Percentiles rank a stretch among this genome's conserved stretches.
Evolutionary conservation across 2,329 filamentous ascomycete species (phyloP).

Genomic region (Fusarium anguioides): DNA sequence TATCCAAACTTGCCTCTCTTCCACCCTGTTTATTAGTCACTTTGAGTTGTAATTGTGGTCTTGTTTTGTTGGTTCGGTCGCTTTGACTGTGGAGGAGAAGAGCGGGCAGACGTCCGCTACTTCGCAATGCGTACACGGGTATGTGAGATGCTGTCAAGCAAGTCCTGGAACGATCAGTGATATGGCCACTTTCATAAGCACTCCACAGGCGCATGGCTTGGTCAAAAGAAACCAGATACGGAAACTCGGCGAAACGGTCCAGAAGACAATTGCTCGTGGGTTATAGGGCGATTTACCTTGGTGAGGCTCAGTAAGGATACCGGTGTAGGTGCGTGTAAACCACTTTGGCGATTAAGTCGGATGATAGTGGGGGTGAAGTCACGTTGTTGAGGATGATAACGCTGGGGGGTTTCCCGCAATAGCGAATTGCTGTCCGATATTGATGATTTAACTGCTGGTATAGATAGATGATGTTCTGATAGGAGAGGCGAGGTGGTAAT

Average conservation of each 20-base stretch:
- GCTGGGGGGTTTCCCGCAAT: not conserved
- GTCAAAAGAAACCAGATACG: conserved; percentile 10
- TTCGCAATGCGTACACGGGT: conserved; percentile 11
- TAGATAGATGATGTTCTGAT: conserved; percentile 6
- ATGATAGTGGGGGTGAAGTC: conserved; percentile 46
- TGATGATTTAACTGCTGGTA: conserved; percentile 13
- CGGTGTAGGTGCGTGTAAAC: conserved; percentile 25
- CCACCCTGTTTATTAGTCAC: conserved; percentile 26
- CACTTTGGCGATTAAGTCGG: conserved; percentile 39
- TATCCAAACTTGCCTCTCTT: not conserved
- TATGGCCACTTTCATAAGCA: conserved; percentile 32
- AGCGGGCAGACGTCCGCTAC: not conserved
- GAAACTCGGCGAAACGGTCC: conserved; percentile 14
- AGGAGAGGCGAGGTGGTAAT: conserved; percentile 8
- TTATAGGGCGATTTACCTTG: conserved; percentile 21
- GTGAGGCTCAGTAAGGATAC: conserved; percentile 24
- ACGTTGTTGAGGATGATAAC: conserved; percentile 40
- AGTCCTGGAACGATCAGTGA: conserved; percentile 24
- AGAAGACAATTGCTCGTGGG: conserved; percentile 9
- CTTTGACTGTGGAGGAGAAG: conserved; percentile 9
- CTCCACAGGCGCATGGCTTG: conserved; percentile 10
- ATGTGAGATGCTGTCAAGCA: conserved; percentile 24
- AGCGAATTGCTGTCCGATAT: conserved; percentile 20
- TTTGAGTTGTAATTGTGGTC: not conserved
- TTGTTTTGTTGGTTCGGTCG: not conserved